A percentile compares a stretch with the other conserved stretches of the same genome.
Conservation (phyloP, 148 eudicot genomes). For the Fagopyrum homotropicum region DNA sequence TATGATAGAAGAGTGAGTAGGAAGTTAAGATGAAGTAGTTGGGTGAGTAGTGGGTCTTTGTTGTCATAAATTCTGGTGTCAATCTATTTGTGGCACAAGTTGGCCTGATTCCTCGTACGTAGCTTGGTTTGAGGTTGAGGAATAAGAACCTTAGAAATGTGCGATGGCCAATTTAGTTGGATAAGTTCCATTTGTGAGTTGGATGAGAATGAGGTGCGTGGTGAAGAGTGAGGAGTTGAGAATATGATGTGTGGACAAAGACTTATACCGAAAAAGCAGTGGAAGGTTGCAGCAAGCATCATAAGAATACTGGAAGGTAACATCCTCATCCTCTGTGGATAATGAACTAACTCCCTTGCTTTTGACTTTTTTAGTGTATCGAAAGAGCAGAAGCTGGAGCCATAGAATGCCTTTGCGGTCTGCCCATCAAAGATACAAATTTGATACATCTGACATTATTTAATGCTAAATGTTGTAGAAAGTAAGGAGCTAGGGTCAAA, state of each 20-base stretch:
- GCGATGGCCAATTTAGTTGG: background rate
- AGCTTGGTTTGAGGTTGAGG: background rate
- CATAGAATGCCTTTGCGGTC: background rate
- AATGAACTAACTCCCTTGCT: constrained; percentile 11
- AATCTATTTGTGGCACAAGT: background rate
- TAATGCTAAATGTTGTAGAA: background rate
- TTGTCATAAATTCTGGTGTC: background rate
- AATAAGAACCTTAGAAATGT: background rate
- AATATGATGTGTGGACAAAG: background rate
- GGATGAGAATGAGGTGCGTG: constrained; percentile 7
- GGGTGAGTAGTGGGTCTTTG: background rate
- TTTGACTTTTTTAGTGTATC: background rate
- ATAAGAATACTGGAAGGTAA: background rate
- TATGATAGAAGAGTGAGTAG: background rate
- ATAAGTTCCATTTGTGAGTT: background rate
- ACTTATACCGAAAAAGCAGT: background rate
- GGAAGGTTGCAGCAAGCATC: background rate
- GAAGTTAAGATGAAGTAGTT: background rate
- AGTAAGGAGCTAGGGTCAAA: background rate
- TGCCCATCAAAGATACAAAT: background rate
- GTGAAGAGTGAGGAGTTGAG: background rate
- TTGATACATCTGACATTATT: no score
- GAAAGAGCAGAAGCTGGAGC: background rate
- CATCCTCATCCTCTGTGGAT: background rate
- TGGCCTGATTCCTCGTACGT: background rate